A percentile compares a stretch with the other conserved stretches of the same genome.
These are phyloP conservation scores for Circinella umbellata DNA, from an alignment of 371 early-diverging fungal genomes.

Conservation along the genomic window DNA sequence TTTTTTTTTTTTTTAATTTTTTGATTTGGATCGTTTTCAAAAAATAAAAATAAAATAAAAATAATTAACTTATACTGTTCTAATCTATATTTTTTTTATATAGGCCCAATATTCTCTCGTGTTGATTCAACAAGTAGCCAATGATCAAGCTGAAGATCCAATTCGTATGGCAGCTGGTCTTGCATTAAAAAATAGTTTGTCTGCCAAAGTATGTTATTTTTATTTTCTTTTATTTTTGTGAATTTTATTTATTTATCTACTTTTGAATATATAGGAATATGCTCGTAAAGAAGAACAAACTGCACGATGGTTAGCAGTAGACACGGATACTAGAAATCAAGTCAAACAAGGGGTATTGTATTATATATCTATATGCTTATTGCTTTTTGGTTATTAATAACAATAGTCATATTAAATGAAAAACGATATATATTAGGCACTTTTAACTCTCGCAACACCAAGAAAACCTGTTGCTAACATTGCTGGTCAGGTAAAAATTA, in stretches of 20 bases:
- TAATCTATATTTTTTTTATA: constrained; percentile 8
- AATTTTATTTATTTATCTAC: constrained; percentile 12
- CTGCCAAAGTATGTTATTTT: constrained; percentile 71
- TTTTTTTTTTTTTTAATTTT: too few species aligned
- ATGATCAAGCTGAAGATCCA: constrained; percentile 64
- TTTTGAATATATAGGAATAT: constrained; percentile 56
- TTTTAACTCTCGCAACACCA: constrained; percentile 72
- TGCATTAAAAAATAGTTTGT: constrained; percentile 89
- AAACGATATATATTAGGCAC: constrained; percentile 44
- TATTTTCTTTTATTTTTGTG: neutral
- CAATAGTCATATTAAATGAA: too few species aligned
- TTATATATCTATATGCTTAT: neutral
- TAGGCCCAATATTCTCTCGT: constrained; percentile 80
- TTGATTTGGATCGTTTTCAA: neutral
- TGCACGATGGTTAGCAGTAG: constrained; percentile 75
- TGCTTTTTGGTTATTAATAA: neutral
- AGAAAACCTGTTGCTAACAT: constrained; percentile 70
- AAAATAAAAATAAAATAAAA: neutral
- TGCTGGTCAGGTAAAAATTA: constrained; percentile 72
- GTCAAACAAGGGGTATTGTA: constrained; percentile 63
- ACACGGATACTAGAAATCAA: constrained; percentile 52
- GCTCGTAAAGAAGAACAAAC: constrained; percentile 69
- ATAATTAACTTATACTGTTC: neutral
- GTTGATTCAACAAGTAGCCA: constrained; percentile 83
- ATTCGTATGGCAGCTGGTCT: constrained; percentile 87